Percentiles rank a stretch among this genome's conserved stretches.
These are phyloP conservation scores for Lipomyces chichibuensis DNA, from an alignment of 805 yeast species.

Conservation along the genomic window DNA sequence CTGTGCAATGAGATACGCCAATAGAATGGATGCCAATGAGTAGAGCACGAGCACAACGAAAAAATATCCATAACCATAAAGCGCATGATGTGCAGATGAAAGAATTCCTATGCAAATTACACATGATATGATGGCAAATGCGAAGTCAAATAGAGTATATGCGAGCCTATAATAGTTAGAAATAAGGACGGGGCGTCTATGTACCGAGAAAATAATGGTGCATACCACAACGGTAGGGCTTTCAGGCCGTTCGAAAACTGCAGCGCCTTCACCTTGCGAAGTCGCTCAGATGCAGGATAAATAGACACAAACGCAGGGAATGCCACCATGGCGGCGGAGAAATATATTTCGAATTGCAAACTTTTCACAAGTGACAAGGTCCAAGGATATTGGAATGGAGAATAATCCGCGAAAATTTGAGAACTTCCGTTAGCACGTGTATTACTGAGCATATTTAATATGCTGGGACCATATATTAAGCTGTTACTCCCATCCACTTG, in stretches of 20 bases:
- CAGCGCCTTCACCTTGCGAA: slow-evolving; percentile 42
- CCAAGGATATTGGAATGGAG: slow-evolving; percentile 43
- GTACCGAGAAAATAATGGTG: too few species aligned
- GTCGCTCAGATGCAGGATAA: slow-evolving; percentile 44
- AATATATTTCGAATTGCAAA: slow-evolving; percentile 42
- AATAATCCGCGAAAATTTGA: slow-evolving; percentile 37
- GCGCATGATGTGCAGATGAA: slow-evolving; percentile 31
- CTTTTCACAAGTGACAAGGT: slow-evolving; percentile 39
- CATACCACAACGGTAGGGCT: slow-evolving; percentile 41
- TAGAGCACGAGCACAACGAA: slow-evolving; percentile 41
- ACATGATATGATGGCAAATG: slow-evolving; percentile 32
- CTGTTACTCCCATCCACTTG: slow-evolving; percentile 34
- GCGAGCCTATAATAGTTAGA: slow-evolving; percentile 24
- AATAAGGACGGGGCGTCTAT: too few species aligned
- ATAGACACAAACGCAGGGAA: slow-evolving; percentile 43
- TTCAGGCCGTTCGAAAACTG: slow-evolving; percentile 45
- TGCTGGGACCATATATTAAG: slow-evolving; percentile 32
- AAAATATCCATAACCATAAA: slow-evolving; percentile 40
- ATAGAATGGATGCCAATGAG: slow-evolving; percentile 38
- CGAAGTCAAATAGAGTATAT: slow-evolving; percentile 38
- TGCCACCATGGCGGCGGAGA: slow-evolving; percentile 43
- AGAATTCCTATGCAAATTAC: slow-evolving; percentile 38
- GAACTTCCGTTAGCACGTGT: slow-evolving; percentile 39
- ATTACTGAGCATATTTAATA: slow-evolving; percentile 40
- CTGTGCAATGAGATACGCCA: slow-evolving; percentile 41